A percentile compares a stretch with the other conserved stretches of the same genome.
phyloP scores from a whole-genome alignment of 2,329 filamentous ascomycete species.

The Alternaria angustiovoidea region DNA sequence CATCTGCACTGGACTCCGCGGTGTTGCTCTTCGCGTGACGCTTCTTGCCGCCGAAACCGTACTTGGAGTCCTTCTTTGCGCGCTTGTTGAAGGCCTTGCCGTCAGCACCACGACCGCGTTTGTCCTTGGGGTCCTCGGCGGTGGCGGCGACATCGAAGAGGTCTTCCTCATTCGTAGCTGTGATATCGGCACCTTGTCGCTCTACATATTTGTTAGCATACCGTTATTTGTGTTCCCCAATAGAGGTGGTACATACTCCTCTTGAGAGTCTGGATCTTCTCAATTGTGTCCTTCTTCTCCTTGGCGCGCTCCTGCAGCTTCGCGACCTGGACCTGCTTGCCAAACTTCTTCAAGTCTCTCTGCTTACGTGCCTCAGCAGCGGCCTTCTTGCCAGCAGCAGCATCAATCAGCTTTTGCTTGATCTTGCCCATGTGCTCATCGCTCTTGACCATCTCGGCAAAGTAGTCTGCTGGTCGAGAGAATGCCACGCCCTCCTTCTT shows the following conservation, averaged over 20 bases:
- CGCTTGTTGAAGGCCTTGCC: conserved; percentile 71
- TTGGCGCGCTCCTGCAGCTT: conserved; percentile 94
- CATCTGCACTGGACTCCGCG: conserved; percentile 80
- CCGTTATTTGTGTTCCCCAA: neutral
- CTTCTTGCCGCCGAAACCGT: conserved; percentile 97
- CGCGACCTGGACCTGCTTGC: conserved; percentile 96
- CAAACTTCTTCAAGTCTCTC: conserved; percentile 97
- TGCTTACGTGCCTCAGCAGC: conserved; percentile 88
- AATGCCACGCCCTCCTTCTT: conserved; percentile 86
- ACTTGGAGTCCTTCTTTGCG: conserved; percentile 93
- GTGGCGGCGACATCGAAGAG: conserved; percentile 85
- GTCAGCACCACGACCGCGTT: conserved; percentile 46
- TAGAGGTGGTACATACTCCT: conserved; percentile 72
- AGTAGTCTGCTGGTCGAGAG: conserved; percentile 90
- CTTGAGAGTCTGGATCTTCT: conserved; percentile 95
- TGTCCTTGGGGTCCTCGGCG: conserved; percentile 58
- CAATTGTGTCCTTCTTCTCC: conserved; percentile 89
- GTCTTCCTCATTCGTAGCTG: conserved; percentile 77
- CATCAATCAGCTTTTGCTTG: conserved; percentile 90
- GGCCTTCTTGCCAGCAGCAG: conserved; percentile 91
- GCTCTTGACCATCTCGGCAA: conserved; percentile 98
- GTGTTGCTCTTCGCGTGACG: conserved; percentile 89
- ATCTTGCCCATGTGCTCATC: conserved; percentile 99
- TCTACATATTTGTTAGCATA: conserved; percentile 64
- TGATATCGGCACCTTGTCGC: conserved; percentile 76